Percentiles rank a stretch among this genome's conserved stretches.
Conservation (phyloP, 805 yeast genomes). For the Trichomonascus vanleenenianus region DNA sequence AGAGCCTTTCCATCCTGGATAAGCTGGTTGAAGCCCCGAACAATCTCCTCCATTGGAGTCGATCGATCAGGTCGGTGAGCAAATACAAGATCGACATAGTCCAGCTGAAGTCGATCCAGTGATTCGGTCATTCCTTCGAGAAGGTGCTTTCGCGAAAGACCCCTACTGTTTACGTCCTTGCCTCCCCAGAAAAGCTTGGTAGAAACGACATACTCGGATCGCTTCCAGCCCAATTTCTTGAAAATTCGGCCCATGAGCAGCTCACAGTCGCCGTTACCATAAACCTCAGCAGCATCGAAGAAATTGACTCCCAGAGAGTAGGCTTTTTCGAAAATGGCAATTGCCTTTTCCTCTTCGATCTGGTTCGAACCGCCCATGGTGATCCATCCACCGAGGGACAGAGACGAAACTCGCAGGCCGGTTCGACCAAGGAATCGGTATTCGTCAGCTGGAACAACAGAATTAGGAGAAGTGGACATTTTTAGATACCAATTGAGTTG, state of each 20-base stretch:
- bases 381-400: constrained; percentile 29
- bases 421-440: constrained; percentile 28
- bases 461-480: neutral
- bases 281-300: constrained; percentile 29
- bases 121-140: constrained; percentile 26
- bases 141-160: constrained; percentile 28
- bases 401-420: constrained; percentile 27
- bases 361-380: constrained; percentile 23
- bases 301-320: constrained; percentile 28
- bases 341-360: constrained; percentile 21
- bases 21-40: constrained; percentile 27
- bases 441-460: constrained; percentile 13
- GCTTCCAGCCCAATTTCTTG: constrained; percentile 26
- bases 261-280: constrained; percentile 25
- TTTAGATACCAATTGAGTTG: neutral
- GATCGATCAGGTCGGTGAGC: constrained; percentile 28
- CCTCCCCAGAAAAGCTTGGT: constrained; percentile 29
- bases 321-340: constrained; percentile 24
- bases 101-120: constrained; percentile 25
- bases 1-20: constrained; percentile 27
- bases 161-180: constrained; percentile 22
- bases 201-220: constrained; percentile 25
- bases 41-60: constrained; percentile 29
- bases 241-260: constrained; percentile 24
- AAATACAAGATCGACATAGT: constrained; percentile 27